Conservation (phyloP, 225 moss, liverwort and hornwort species). For the Physcomitrellopsis africana region DNA sequence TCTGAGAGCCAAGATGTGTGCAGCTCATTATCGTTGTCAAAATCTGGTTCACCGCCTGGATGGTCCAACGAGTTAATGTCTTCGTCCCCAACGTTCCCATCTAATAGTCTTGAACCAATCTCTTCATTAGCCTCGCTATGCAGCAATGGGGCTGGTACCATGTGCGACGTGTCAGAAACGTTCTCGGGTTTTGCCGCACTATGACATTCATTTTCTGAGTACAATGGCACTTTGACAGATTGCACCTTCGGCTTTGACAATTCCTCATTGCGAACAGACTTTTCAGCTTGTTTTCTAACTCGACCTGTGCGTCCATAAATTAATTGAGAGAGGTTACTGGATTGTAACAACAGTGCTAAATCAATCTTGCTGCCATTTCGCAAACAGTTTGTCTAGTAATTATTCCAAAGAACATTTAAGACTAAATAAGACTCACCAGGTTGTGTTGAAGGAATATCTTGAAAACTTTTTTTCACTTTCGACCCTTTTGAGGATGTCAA, state of each 20-base stretch:
- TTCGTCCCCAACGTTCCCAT: conserved; percentile 34
- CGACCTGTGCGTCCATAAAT: conserved; percentile 31
- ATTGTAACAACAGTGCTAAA: neutral
- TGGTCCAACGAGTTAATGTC: conserved; percentile 37
- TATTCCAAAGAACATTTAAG: neutral
- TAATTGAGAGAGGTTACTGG: neutral
- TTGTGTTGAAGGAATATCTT: conserved; percentile 37
- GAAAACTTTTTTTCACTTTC: conserved; percentile 27
- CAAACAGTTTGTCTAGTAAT: too few species aligned
- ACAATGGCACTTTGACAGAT: conserved; percentile 24
- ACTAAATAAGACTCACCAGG: conserved; percentile 1
- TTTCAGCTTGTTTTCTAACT: conserved; percentile 24
- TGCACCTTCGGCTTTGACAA: conserved; percentile 40
- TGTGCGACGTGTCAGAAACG: neutral
- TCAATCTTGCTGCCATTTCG: neutral
- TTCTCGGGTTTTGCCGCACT: conserved; percentile 19
- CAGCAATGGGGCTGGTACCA: neutral
- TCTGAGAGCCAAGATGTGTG: conserved; percentile 52
- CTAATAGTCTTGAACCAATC: conserved; percentile 20
- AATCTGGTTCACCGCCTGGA: conserved; percentile 27
- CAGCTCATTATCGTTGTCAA: conserved; percentile 34
- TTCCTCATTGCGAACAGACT: conserved; percentile 21
- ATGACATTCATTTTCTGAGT: conserved; percentile 22
- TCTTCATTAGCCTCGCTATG: conserved; percentile 25
- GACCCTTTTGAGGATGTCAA: conserved; percentile 31